Evolutionary conservation across 1,139 yeast species (phyloP).

Genomic region (Yamadazyma siamensis): DNA sequence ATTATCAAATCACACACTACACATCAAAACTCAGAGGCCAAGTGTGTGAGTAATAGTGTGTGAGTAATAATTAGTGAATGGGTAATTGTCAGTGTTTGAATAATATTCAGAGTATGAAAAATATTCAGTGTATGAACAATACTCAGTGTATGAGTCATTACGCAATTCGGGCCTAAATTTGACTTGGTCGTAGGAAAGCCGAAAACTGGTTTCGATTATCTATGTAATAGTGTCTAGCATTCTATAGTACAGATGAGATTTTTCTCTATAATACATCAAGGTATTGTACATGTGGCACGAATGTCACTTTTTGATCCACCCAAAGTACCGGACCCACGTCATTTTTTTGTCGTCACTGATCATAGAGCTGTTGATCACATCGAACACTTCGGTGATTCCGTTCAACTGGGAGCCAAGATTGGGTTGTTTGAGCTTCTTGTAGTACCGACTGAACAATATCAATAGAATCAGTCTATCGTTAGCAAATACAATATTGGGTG

Average conservation of each 20-base stretch:
- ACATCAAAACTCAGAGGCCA: background rate
- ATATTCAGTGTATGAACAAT: too few relatives aligned
- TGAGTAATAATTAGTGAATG: too few relatives aligned
- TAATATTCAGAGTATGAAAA: too few relatives aligned
- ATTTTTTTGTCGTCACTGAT: constrained; percentile 19
- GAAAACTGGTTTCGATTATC: background rate
- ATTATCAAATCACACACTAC: constrained; percentile 1
- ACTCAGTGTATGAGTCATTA: too few relatives aligned
- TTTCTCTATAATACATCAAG: too few relatives aligned
- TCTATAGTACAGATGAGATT: background rate
- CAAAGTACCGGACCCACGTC: constrained; percentile 12
- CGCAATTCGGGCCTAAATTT: too few relatives aligned
- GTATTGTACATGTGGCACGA: too few relatives aligned
- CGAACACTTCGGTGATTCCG: constrained; percentile 14
- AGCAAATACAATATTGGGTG: constrained; percentile 17
- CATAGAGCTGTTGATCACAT: constrained; percentile 21
- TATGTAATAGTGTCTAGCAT: background rate
- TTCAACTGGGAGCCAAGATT: constrained; percentile 1
- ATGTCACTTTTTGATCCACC: too few relatives aligned
- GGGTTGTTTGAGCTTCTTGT: constrained; percentile 30
- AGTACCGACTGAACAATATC: constrained; percentile 11
- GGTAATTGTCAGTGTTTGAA: too few relatives aligned
- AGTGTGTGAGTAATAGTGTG: too few relatives aligned
- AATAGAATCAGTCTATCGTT: constrained; percentile 18
- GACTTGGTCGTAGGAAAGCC: background rate